Evolutionary conservation across 768 basidiomycete genomes (phyloP).

Genomic region (Serendipita sp.): DNA sequence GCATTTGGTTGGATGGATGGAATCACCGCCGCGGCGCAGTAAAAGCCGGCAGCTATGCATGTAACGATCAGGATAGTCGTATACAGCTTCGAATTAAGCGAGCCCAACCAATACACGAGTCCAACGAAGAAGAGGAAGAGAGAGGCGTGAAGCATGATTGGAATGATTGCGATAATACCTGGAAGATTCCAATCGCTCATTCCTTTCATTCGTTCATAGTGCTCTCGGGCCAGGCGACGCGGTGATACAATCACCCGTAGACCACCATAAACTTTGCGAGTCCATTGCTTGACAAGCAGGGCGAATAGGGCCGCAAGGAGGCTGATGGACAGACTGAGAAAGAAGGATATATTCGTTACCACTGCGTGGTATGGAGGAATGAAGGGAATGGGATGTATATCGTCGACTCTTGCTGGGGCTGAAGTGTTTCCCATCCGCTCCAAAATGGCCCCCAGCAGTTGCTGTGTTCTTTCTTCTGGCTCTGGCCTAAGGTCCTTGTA

Average conservation of each 20-base stretch:
- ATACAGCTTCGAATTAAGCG: slow-evolving; percentile 7
- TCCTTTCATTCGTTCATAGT: slow-evolving; percentile 15
- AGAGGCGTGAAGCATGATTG: slow-evolving; percentile 14
- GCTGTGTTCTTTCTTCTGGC: slow-evolving; percentile 1
- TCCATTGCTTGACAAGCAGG: slow-evolving; percentile 20
- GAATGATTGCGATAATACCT: slow-evolving; percentile 15
- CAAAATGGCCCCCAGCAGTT: background rate
- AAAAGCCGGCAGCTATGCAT: background rate
- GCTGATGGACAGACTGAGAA: slow-evolving; percentile 16
- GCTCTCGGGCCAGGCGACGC: slow-evolving; percentile 9
- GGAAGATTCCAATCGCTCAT: slow-evolving; percentile 15
- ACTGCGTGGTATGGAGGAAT: slow-evolving; percentile 21
- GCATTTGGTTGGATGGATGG: background rate
- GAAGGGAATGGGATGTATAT: background rate
- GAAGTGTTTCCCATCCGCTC: background rate
- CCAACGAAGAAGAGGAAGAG: slow-evolving; percentile 15
- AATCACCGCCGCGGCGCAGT: background rate
- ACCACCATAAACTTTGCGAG: slow-evolving; percentile 12
- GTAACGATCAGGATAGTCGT: background rate
- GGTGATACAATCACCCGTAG: slow-evolving; percentile 5
- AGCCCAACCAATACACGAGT: slow-evolving; percentile 12
- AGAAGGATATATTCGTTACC: slow-evolving; percentile 22
- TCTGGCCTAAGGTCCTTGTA: slow-evolving; percentile 14
- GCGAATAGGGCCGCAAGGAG: slow-evolving; percentile 17
- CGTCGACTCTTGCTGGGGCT: background rate